A percentile compares a stretch with the other conserved stretches of the same genome.
Conservation (phyloP, 2,329 filamentous ascomycete genomes). For the Gnomoniopsis sp. region DNA sequence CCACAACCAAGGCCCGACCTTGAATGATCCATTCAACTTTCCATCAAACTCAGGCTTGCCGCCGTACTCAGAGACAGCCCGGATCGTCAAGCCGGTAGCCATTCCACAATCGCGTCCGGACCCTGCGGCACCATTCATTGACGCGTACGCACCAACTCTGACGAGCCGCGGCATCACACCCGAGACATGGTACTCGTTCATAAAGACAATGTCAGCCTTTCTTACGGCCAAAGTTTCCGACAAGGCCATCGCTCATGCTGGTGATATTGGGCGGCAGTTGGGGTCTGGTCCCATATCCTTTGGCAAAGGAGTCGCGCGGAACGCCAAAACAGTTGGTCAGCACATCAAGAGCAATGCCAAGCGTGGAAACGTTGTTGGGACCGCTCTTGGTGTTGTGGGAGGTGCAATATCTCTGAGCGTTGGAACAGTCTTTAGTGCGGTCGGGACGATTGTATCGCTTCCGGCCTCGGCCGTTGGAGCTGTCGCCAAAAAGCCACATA, state of each 20-base stretch:
- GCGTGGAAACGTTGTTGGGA: conserved; percentile 37
- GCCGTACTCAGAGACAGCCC: neutral
- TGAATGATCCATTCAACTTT: conserved; percentile 2
- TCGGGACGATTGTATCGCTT: conserved; percentile 31
- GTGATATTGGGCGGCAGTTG: conserved; percentile 35
- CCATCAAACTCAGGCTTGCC: neutral
- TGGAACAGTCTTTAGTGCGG: conserved; percentile 32
- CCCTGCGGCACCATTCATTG: conserved; percentile 35
- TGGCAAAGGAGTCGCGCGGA: conserved; percentile 33
- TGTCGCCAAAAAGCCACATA: conserved; percentile 34
- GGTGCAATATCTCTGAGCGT: conserved; percentile 38
- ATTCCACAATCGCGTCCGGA: conserved; percentile 36
- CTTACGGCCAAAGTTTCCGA: neutral
- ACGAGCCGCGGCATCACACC: conserved; percentile 28
- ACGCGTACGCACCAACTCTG: conserved; percentile 35
- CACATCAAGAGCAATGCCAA: conserved; percentile 33
- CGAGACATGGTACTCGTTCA: conserved; percentile 2
- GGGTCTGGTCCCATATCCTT: conserved; percentile 32
- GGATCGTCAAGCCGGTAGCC: conserved; percentile 31
- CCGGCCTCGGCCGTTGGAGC: conserved; percentile 33
- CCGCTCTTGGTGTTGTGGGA: conserved; percentile 32
- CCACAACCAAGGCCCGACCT: neutral
- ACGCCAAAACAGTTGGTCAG: conserved; percentile 35
- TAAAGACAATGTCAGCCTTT: neutral
- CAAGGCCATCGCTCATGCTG: conserved; percentile 31